Base-by-base conservation (phyloP, 257 asterid genomes). In the Ballota nigra region DNA sequence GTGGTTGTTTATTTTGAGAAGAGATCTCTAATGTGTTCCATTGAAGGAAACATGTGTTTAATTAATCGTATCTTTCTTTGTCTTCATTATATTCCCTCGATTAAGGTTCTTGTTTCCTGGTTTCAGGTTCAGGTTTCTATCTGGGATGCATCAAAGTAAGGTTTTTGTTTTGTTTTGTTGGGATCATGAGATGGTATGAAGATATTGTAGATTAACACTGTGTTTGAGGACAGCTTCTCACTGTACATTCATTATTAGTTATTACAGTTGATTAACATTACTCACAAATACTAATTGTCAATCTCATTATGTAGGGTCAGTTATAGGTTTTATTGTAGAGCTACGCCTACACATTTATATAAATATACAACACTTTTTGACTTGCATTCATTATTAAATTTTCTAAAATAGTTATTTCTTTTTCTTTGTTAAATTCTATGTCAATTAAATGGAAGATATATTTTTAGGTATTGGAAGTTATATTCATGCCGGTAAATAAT, bases 111-210 rank as follows among this genome's bases (percentile, higher is more conserved):
- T 65, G 74, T 53, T 66, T 66, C 56, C 7, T 43, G 63, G 19
- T 63, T 69, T n/a, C 71, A 70, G 79, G 77, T 69, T n/a, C 71
- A 70, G 79, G 77, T 43, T 58, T 73, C 33, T 5, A 64, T 64
- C 59, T 63, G 76, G 55, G 58, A 23, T 49, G 43, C 33, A 38
- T 24, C 70, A 65, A 55, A 76, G 71, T 38, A 18, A 38, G n/a
- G 33, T 55, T 29, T 62, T n/a, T n/a, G n/a, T n/a, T n/a, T n/a
- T n/a, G n/a, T n/a, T n/a, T 19, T 11, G 57, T 3, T 26, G 45
- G 19, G 15, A 34, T 22, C 22, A 16, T 24, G 62, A 63, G 24
- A 74, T 24, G 71, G 56, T n/a, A 49, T 13, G 76, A 74, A 59
- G 72, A 58, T 23, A 6, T 23, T 22, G 52, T 15, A n/a, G 66